Evolutionary conservation across 805 yeast genomes (phyloP), one percentile per base, ranked within the genome.

Genomic region (Barnettozyma sucrosica): DNA sequence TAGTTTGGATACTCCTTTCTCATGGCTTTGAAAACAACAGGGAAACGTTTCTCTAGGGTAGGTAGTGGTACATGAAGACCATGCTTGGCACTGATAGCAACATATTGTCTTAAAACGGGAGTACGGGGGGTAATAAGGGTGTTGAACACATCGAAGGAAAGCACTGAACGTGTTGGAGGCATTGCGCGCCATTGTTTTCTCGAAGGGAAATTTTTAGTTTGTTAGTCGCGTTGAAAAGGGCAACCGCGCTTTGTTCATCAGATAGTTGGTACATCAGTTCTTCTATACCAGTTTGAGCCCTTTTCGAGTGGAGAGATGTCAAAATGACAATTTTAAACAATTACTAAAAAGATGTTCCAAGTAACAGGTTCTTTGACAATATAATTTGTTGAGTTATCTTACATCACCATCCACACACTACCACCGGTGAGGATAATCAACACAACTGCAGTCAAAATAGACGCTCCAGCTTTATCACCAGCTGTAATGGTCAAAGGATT

Each of bases 391-490:
- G n/a, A n/a, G n/a, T n/a, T 11, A 34, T 20, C 21, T 55, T 62
- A 79, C 46, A 78, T 62, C 42, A 79, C 58, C 89, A 90, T 82
- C 96, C 97, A 89, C 21, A 80, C 71, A 25, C 85, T 74, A n/a
- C 89, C 80, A 19, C 79, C 85, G 18, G 80, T 56, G 11, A 88
- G 57, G 2, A 72, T 60, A 1, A 75, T 72, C 53, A 88, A 63
- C 1, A 84, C 81, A 7, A 86, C 64, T 0, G 89, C 92, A 0
- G 98, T 92, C 36, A 87, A 64, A 14, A 89, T 69, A 34, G 89
- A 95, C 1, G 97, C 97, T 41, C 97, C 98, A 1, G 85, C 96
- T 54, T 74, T 76, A 61, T 87, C 96, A 46, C 76, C 79, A 0
- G 69, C 62, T 0, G 76, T 66, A 32, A 89, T 77, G 0, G 63